phyloP scores from a whole-genome alignment of 208 protist genomes.

The Trypanosoma mega region DNA sequence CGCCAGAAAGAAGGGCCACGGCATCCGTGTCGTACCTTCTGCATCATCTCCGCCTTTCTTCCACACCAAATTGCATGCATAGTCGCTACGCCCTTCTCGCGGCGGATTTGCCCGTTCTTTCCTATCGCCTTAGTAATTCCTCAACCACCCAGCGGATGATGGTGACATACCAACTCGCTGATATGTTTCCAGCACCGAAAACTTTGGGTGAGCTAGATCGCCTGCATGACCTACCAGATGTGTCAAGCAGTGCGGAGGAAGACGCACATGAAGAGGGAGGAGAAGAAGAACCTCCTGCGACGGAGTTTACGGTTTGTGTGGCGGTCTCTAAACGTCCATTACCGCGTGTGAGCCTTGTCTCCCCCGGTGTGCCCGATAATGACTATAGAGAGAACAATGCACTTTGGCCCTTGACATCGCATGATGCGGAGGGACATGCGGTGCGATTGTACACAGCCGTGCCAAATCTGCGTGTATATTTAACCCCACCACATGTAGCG shows the following conservation, averaged over 20 bases:
- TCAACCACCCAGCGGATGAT: too few species aligned
- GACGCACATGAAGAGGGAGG: not conserved
- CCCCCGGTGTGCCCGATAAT: too few species aligned
- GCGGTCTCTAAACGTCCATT: slow-evolving; percentile 33
- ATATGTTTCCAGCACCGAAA: slow-evolving; percentile 26
- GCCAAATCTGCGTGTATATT: slow-evolving; percentile 48
- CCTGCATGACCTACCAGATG: slow-evolving; percentile 42
- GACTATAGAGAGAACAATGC: slow-evolving; percentile 9
- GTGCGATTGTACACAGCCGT: slow-evolving; percentile 55
- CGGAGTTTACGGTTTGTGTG: slow-evolving; percentile 64
- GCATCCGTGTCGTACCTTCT: too few species aligned
- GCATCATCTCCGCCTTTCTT: slow-evolving; percentile 48
- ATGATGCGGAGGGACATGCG: slow-evolving; percentile 8
- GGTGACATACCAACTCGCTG: slow-evolving; percentile 45
- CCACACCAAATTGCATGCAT: slow-evolving; percentile 43
- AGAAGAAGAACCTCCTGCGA: slow-evolving; percentile 26
- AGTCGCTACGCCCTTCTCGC: slow-evolving; percentile 34
- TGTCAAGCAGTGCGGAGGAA: too few species aligned
- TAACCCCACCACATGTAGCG: slow-evolving; percentile 37
- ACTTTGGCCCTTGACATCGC: not conserved
- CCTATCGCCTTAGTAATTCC: too few species aligned
- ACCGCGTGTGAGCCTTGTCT: too few species aligned
- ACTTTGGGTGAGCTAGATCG: slow-evolving; percentile 15
- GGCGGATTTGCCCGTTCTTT: slow-evolving; percentile 24
- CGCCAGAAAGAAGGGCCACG: too few species aligned